These are phyloP conservation scores for Chytriomyces sp. DNA, from an alignment of 192 early-diverging fungal genomes.

Conservation along the genomic window DNA sequence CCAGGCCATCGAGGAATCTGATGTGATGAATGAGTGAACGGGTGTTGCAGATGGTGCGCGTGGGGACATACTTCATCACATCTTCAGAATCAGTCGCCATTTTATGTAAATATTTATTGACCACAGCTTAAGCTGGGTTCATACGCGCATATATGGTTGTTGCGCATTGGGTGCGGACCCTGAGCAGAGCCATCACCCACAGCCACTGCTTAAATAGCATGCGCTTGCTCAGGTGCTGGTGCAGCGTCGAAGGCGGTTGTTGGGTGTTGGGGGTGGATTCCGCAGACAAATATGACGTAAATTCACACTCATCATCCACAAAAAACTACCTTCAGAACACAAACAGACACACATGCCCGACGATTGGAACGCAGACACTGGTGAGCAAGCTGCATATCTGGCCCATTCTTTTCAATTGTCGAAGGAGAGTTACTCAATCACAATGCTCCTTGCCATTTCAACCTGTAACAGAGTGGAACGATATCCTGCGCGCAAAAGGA, in stretches of 20 bases:
- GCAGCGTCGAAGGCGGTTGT: too few species aligned
- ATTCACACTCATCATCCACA: too few species aligned
- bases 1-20: constrained; percentile 35
- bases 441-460: background rate
- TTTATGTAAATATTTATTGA: background rate
- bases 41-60: background rate
- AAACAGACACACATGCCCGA: constrained; percentile 21
- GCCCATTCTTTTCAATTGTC: background rate
- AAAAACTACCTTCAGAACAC: background rate
- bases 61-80: constrained; percentile 25
- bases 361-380: constrained; percentile 33
- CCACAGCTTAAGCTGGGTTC: too few species aligned
- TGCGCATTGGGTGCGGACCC: too few species aligned
- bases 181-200: too few species aligned
- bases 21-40: constrained; percentile 1
- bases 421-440: background rate
- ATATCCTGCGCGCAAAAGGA: constrained; percentile 88
- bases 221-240: too few species aligned
- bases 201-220: too few species aligned
- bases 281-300: too few species aligned
- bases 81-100: constrained; percentile 18
- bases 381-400: background rate
- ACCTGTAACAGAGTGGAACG: constrained; percentile 75
- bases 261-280: too few species aligned
- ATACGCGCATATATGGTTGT: too few species aligned